A percentile compares a stretch with the other conserved stretches of the same genome.
Conservation (phyloP, 139 green algal species). For the Ettlia oleoabundans region DNA sequence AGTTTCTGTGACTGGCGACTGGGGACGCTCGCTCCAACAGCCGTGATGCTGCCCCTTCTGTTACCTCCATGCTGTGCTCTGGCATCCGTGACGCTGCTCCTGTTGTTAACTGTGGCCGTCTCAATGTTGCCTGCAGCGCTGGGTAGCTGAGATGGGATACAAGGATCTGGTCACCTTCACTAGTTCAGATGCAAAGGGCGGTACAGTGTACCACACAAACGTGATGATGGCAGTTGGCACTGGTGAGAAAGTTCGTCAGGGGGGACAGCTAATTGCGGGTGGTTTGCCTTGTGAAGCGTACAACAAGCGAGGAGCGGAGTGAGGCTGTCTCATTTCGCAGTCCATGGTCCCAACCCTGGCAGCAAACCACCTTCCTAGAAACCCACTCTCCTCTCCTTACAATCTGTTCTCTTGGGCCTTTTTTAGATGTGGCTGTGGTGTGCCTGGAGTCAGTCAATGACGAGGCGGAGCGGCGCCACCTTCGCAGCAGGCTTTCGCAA, state of each 20-base stretch:
- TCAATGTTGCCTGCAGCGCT: conserved; percentile 30
- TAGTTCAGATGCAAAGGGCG: conserved; percentile 57
- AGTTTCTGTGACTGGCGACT: no score
- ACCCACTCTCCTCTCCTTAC: not conserved
- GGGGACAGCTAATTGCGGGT: not conserved
- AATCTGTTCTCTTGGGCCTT: not conserved
- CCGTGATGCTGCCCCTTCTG: not conserved
- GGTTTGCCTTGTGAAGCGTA: not conserved
- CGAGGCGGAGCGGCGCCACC: conserved; percentile 67
- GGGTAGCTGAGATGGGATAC: conserved; percentile 73
- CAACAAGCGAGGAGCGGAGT: no score
- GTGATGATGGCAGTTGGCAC: conserved; percentile 59
- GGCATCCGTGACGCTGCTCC: not conserved
- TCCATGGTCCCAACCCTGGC: no score
- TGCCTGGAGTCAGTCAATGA: conserved; percentile 85
- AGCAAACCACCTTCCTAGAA: not conserved
- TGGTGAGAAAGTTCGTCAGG: not conserved
- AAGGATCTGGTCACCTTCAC: conserved; percentile 61
- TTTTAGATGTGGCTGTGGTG: conserved; percentile 85
- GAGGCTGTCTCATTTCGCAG: no score
- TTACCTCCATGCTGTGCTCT: not conserved
- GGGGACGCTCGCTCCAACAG: no score
- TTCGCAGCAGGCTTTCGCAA: conserved; percentile 63
- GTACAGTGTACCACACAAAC: conserved; percentile 96
- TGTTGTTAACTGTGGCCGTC: no score